These are phyloP conservation scores for Podaxis sp. DNA, from an alignment of 768 basidiomycete genomes.

Conservation along the genomic window DNA sequence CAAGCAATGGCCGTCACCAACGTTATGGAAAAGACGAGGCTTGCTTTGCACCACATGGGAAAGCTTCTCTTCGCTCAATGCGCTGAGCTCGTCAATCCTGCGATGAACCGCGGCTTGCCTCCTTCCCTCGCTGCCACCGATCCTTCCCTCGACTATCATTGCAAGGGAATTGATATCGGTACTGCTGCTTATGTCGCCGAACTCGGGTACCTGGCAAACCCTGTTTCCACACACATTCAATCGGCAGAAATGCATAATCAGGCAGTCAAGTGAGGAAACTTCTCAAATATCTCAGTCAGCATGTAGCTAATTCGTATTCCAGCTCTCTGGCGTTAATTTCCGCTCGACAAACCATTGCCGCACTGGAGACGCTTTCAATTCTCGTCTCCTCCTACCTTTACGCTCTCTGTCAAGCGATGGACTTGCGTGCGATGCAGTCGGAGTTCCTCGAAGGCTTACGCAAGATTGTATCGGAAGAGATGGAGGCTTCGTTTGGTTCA, in stretches of 20 bases:
- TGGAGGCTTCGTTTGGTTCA: constrained; percentile 43
- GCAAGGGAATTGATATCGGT: constrained; percentile 84
- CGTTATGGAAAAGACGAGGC: constrained; percentile 85
- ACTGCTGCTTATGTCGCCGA: constrained; percentile 81
- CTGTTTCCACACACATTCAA: constrained; percentile 82
- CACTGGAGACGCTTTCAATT: constrained; percentile 76
- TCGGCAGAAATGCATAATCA: constrained; percentile 93
- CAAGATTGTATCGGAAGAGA: constrained; percentile 49
- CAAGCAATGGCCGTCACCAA: constrained; percentile 86
- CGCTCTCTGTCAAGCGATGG: constrained; percentile 74
- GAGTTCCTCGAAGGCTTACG: constrained; percentile 57
- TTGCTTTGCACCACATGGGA: constrained; percentile 68
- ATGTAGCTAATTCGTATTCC: constrained; percentile 17
- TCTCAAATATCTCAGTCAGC: constrained; percentile 2
- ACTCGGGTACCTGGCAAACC: constrained; percentile 79
- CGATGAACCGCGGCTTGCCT: constrained; percentile 81
- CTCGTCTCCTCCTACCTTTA: constrained; percentile 77
- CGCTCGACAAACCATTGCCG: constrained; percentile 74
- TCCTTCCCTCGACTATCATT: constrained; percentile 79
- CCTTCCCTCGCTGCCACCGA: constrained; percentile 79
- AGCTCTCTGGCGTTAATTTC: constrained; percentile 86
- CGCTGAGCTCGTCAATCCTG: constrained; percentile 71
- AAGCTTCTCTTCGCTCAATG: constrained; percentile 68
- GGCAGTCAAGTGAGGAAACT: constrained; percentile 71
- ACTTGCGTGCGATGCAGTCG: constrained; percentile 72